Percentiles rank a stretch among this genome's conserved stretches.
phyloP scores from a whole-genome alignment of 2,329 filamentous ascomycete species.

The Monilinia aucupariae region DNA sequence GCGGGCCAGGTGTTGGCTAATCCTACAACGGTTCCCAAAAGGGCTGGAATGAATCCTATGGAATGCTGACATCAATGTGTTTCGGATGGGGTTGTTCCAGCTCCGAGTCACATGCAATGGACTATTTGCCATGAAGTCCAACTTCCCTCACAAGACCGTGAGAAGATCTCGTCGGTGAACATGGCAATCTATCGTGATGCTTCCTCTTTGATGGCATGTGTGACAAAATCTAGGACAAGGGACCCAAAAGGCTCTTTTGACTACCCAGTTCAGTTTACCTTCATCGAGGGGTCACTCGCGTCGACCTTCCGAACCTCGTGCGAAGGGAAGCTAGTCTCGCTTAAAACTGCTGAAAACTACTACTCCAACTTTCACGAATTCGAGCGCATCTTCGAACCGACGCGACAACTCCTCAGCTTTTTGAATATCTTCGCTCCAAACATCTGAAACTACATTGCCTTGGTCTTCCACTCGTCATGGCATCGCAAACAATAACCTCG shows the following conservation, averaged over 20 bases:
- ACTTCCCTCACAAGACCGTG: not conserved
- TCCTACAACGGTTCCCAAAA: not conserved
- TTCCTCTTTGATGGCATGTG: not conserved
- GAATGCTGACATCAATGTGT: not conserved
- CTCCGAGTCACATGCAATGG: slow-evolving; percentile 5
- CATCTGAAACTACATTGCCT: not conserved
- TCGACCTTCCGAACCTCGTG: slow-evolving; percentile 9
- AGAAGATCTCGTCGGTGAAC: not conserved
- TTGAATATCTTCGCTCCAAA: not conserved
- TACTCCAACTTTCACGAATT: slow-evolving; percentile 2
- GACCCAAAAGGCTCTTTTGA: no score
- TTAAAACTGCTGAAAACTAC: slow-evolving; percentile 3
- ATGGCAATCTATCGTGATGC: not conserved
- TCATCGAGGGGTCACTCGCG: not conserved
- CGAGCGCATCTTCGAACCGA: slow-evolving; percentile 14
- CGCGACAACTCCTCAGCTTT: slow-evolving; percentile 14
- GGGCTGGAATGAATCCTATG: not conserved
- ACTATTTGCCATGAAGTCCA: not conserved
- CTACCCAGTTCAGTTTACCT: not conserved
- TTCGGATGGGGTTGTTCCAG: slow-evolving; percentile 11
- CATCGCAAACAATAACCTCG: slow-evolving; percentile 52
- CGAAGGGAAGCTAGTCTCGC: not conserved
- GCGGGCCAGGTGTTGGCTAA: not conserved
- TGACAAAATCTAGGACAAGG: not conserved
- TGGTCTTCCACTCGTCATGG: slow-evolving; percentile 39